Evolutionary conservation across 1,139 yeast species (phyloP), one percentile per base, ranked within the genome.

Genomic region (Lodderomyces oxycetoniae): DNA sequence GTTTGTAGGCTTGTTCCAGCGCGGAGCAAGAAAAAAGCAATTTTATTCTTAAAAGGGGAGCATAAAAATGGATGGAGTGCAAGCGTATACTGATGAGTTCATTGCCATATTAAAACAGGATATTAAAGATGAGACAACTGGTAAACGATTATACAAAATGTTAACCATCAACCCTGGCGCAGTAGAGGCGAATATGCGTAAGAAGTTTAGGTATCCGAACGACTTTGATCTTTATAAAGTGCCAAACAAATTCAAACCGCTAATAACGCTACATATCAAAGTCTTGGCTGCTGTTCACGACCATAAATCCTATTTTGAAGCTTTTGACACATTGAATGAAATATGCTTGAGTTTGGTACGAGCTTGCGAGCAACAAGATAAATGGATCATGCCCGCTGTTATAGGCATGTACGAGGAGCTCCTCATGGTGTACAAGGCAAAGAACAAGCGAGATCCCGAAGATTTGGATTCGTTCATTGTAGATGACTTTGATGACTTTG

Each of bases 301-400:
- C 14, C 9, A 52, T 13, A 61, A 62, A 36, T 62, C 67, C 38
- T 57, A 71, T 27, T 61, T 59, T 28, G 42, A 41, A 26, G 59
- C 69, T 8, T 76, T 77, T 42, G 51, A 50, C 9, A 53, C 56
- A 31, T 55, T 67, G 33, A 61, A 67, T 32, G 67, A 62, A 17
- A 49, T 77, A 52, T 63, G 77, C 28, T 61, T 60, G 37, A 51
- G 63, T 12, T 49, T 79, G 36, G 78, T 79, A 40, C 61, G 87
- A 33, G 74, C 76, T 19, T 82, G 87, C 0, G 87, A 78, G 39
- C 53, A 62, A 9, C 77, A 78, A 44, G 71, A 76, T 14, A 69
- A 67, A 40, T 86, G 95, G 95, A 69, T 84, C 20, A 67, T 82
- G 33, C 67, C 66, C 1, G 77, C 83, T 2, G 53, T 86, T 41